phyloP scores from a whole-genome alignment of 768 basidiomycete genomes.

The Lentinula guzmanii region DNA sequence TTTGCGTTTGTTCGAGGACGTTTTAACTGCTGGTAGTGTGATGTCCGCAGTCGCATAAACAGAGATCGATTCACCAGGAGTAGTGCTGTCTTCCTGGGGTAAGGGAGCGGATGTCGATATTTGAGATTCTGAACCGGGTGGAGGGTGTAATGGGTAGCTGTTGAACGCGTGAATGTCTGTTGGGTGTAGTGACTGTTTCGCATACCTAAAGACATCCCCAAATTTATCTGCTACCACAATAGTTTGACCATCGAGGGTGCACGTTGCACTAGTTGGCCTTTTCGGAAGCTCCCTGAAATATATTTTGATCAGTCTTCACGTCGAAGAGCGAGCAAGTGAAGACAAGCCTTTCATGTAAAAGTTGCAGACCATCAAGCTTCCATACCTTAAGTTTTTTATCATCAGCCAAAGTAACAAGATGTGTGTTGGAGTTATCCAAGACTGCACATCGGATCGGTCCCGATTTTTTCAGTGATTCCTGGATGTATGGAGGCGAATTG shows the following conservation, averaged over 20 bases:
- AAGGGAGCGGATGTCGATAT: not conserved
- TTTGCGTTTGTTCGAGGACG: conserved; percentile 18
- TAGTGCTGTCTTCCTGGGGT: not conserved
- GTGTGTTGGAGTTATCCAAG: conserved; percentile 33
- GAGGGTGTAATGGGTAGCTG: conserved; percentile 57
- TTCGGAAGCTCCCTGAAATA: conserved; percentile 71
- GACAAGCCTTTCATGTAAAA: conserved; percentile 55
- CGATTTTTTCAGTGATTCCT: conserved; percentile 30
- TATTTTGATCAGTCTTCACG: not conserved
- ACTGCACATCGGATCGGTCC: conserved; percentile 59
- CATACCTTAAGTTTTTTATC: conserved; percentile 81
- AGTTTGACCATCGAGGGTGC: conserved; percentile 54
- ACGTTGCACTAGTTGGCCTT: conserved; percentile 63
- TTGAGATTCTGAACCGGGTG: not conserved
- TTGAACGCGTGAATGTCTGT: not conserved
- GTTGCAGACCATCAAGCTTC: conserved; percentile 46
- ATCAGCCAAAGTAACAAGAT: conserved; percentile 64
- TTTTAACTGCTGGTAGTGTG: not conserved
- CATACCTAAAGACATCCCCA: conserved; percentile 83
- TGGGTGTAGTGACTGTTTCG: not conserved
- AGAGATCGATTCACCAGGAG: not conserved
- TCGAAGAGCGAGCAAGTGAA: not conserved
- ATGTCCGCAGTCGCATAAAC: not conserved
- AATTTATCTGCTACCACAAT: conserved; percentile 92
- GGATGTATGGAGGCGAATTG: conserved; percentile 22